phyloP scores from a whole-genome alignment of 1,139 yeast species.

The Geotrichum restrictum region DNA sequence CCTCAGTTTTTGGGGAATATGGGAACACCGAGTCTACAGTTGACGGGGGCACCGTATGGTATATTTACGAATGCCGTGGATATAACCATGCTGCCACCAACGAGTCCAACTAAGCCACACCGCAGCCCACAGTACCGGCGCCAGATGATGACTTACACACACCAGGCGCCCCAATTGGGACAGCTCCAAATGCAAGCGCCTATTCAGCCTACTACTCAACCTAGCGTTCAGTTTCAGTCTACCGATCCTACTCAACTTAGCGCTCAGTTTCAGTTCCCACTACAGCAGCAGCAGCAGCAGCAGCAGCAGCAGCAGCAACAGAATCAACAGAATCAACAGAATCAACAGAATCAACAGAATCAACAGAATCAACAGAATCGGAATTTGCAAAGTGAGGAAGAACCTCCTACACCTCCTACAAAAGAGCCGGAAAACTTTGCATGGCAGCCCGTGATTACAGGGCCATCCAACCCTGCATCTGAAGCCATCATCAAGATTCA shows the following conservation, averaged over 20 bases:
- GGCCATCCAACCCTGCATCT: conserved; percentile 33
- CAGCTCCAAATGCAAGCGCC: neutral
- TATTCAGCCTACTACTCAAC: neutral
- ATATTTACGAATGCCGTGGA: conserved; percentile 1
- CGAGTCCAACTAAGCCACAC: conserved; percentile 1
- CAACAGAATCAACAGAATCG: conserved; percentile 2
- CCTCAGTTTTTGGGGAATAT: conserved; percentile 25
- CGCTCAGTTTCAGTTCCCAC: neutral
- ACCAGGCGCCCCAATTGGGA: neutral
- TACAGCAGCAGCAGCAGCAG: neutral
- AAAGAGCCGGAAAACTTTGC: conserved; percentile 23
- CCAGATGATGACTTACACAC: neutral
- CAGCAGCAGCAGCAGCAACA: no score
- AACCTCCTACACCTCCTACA: neutral
- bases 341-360: no score
- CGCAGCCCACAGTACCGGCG: neutral
- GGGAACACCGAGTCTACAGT: conserved; percentile 26
- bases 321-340: neutral
- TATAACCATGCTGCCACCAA: conserved; percentile 12
- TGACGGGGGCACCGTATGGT: conserved; percentile 11
- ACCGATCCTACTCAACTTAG: neutral
- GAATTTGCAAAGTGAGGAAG: neutral
- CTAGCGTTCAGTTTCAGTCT: neutral
- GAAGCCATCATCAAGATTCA: conserved; percentile 37
- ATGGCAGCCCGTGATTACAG: conserved; percentile 41